phyloP scores from a whole-genome alignment of 2,329 filamentous ascomycete species.

The Fusarium pseudocircinatum region DNA sequence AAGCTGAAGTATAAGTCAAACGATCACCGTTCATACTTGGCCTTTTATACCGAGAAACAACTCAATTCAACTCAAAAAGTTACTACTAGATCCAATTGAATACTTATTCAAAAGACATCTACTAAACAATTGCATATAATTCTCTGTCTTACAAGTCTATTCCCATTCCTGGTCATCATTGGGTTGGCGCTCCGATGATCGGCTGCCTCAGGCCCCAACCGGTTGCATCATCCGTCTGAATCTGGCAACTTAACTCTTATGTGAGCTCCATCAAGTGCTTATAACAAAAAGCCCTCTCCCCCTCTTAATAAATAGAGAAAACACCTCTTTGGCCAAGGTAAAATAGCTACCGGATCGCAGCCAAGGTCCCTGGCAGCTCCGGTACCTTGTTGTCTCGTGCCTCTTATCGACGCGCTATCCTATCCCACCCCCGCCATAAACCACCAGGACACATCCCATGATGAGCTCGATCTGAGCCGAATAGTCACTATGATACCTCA shows the following conservation, averaged over 20 bases:
- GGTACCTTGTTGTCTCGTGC: constrained; percentile 30
- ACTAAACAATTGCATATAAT: neutral
- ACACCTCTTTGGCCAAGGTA: constrained; percentile 14
- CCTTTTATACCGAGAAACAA: neutral
- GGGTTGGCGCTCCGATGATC: constrained; percentile 33
- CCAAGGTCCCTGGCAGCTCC: constrained; percentile 25
- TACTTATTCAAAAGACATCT: neutral
- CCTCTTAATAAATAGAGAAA: neutral
- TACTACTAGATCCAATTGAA: neutral
- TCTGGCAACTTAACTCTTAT: constrained; percentile 32
- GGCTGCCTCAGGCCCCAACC: constrained; percentile 44
- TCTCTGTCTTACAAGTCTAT: neutral
- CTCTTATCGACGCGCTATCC: constrained; percentile 17
- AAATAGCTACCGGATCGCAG: constrained; percentile 15
- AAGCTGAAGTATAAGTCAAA: neutral
- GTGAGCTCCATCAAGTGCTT: constrained; percentile 28
- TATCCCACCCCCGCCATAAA: constrained; percentile 38
- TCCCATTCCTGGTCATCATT: neutral
- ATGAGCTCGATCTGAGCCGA: constrained; percentile 42
- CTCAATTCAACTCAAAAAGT: neutral
- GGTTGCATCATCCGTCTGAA: constrained; percentile 42
- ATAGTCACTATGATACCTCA: constrained; percentile 50
- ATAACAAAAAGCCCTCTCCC: constrained; percentile 1
- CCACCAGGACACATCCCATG: constrained; percentile 35
- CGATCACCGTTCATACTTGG: neutral